Percentiles rank a stretch among this genome's conserved stretches.
Evolutionary conservation across 2,329 filamentous ascomycete genomes (phyloP).

Genomic region (Ilyonectria robusta): DNA sequence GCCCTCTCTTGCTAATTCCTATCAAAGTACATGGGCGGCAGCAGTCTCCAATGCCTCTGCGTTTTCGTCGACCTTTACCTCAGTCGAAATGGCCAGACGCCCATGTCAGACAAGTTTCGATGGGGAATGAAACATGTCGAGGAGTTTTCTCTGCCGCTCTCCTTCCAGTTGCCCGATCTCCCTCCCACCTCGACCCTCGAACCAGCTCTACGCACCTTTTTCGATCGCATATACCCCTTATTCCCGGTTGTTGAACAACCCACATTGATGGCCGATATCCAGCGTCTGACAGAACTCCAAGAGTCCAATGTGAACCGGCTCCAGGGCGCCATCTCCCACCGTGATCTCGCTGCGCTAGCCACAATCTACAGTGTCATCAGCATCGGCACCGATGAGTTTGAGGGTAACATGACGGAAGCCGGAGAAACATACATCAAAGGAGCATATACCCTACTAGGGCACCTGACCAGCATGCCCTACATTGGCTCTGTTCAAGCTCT

Average conservation of each 20-base stretch:
- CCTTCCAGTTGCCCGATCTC: slow-evolving; percentile 33
- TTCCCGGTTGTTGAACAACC: slow-evolving; percentile 37
- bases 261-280: slow-evolving; percentile 34
- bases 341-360: slow-evolving; percentile 32
- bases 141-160: slow-evolving; percentile 34
- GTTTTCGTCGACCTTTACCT: slow-evolving; percentile 39
- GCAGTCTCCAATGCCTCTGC: slow-evolving; percentile 39
- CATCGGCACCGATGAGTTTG: slow-evolving; percentile 36
- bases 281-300: slow-evolving; percentile 37
- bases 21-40: slow-evolving; percentile 41
- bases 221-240: slow-evolving; percentile 40
- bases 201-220: slow-evolving; percentile 38
- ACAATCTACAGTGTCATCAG: slow-evolving; percentile 35
- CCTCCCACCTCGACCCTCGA: slow-evolving; percentile 37
- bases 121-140: slow-evolving; percentile 43
- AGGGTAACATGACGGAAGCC: slow-evolving; percentile 26
- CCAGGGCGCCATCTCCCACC: slow-evolving; percentile 29
- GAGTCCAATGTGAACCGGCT: slow-evolving; percentile 25
- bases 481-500: slow-evolving; percentile 40
- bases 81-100: slow-evolving; percentile 34
- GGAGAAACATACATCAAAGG: slow-evolving; percentile 35
- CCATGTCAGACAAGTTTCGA: slow-evolving; percentile 38
- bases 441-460: slow-evolving; percentile 37
- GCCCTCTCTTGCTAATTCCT: neutral
- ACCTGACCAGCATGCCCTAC: slow-evolving; percentile 37